A percentile compares a stretch with the other conserved stretches of the same genome.
Evolutionary conservation across 495 filamentous ascomycete species (phyloP).

Genomic region (Annulohypoxylon moriforme): DNA sequence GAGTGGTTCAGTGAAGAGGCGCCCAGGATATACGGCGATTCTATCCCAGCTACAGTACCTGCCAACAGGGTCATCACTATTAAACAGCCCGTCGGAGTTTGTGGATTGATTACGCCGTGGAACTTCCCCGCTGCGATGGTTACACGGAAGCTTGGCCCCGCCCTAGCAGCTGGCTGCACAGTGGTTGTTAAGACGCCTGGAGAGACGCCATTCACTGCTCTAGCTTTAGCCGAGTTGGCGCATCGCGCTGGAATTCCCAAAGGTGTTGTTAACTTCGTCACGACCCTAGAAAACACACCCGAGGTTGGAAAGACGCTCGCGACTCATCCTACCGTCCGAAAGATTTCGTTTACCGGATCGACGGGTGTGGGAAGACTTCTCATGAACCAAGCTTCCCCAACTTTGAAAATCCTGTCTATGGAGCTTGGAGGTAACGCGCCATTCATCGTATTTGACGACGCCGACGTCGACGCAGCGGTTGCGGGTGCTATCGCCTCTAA

Average conservation of each 20-base stretch:
- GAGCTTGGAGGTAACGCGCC: conserved; percentile 93
- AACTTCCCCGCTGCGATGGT: conserved; percentile 97
- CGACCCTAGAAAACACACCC: conserved; percentile 75
- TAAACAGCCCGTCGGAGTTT: conserved; percentile 92
- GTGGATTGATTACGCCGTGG: conserved; percentile 95
- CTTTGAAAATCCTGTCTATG: conserved; percentile 86
- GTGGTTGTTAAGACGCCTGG: conserved; percentile 85
- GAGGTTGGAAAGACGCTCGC: conserved; percentile 78
- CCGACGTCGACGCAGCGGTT: conserved; percentile 82
- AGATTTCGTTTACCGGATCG: conserved; percentile 90
- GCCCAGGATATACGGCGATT: conserved; percentile 76
- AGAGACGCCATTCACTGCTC: conserved; percentile 86
- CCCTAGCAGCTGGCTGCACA: conserved; percentile 79
- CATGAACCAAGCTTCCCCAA: conserved; percentile 83
- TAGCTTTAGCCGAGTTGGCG: conserved; percentile 85
- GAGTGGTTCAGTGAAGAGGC: conserved; percentile 88
- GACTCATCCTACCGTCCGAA: conserved; percentile 76
- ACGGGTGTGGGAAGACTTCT: conserved; percentile 88
- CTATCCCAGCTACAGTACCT: conserved; percentile 75
- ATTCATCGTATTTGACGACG: conserved; percentile 94
- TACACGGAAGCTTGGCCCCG: conserved; percentile 86
- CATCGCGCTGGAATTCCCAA: conserved; percentile 85
- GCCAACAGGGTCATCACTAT: conserved; percentile 82
- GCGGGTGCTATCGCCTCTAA: conserved; percentile 80
- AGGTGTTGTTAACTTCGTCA: conserved; percentile 87